Conservation (phyloP, 164 flowering plant species). For the Annona squamosa region DNA sequence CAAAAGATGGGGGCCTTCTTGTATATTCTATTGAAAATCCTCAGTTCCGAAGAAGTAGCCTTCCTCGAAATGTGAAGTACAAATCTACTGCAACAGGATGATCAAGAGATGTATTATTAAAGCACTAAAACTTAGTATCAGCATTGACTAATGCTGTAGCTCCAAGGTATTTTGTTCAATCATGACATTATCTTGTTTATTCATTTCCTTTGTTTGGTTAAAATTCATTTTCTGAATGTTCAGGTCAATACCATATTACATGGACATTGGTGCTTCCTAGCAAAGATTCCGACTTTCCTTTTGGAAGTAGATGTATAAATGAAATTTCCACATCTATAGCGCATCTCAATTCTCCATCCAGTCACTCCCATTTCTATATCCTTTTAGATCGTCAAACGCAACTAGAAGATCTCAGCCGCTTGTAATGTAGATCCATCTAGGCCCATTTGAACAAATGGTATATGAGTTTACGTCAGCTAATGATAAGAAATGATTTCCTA, state of each 20-base stretch:
- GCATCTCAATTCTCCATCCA: not conserved
- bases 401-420: no score
- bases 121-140: not conserved
- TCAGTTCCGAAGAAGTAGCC: slow-evolving; percentile 47
- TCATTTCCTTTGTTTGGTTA: not conserved
- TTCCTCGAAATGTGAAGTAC: slow-evolving; percentile 43
- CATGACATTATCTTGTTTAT: not conserved
- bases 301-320: not conserved
- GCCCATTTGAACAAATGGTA: no score
- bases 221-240: not conserved
- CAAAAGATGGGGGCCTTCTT: slow-evolving; percentile 89
- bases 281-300: not conserved
- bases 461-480: no score
- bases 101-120: not conserved
- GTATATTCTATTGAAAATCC: slow-evolving; percentile 92
- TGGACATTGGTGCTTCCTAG: not conserved
- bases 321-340: not conserved
- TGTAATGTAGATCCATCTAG: no score
- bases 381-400: no score
- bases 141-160: slow-evolving; percentile 1
- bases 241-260: not conserved
- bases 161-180: slow-evolving; percentile 1
- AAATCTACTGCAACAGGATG: slow-evolving; percentile 41
- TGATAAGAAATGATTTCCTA: no score
- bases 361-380: not conserved